Conservation (phyloP, 2,329 filamentous ascomycete species). For the Aspergillus transmontanensis region DNA sequence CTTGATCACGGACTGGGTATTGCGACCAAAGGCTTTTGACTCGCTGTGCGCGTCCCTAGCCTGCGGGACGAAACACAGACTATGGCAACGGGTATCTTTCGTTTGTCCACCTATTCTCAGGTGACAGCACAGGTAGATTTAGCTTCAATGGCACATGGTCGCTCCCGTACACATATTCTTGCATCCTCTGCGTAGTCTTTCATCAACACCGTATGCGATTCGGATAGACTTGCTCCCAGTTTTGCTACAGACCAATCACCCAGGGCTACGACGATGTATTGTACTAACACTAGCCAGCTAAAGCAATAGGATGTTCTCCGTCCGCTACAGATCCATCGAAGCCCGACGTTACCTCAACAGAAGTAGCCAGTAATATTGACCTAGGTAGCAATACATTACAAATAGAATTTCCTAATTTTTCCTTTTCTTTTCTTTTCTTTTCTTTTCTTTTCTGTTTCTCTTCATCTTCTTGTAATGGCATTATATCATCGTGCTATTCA, state of each 20-base stretch:
- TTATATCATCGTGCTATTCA: neutral
- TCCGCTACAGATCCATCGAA: too few species aligned
- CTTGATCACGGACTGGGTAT: constrained; percentile 43
- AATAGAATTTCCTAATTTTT: neutral
- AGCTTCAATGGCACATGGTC: neutral
- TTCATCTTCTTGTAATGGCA: neutral
- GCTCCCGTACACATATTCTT: neutral
- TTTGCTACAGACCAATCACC: neutral
- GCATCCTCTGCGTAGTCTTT: neutral
- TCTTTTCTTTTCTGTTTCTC: neutral
- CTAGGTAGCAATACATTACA: neutral
- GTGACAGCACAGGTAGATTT: neutral
- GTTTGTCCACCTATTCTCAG: neutral
- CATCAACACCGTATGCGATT: neutral
- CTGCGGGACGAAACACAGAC: neutral
- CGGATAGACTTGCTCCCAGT: neutral
- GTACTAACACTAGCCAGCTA: neutral
- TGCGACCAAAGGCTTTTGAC: constrained; percentile 28
- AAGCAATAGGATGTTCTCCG: too few species aligned
- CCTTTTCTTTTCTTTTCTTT: neutral
- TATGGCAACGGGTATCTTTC: neutral
- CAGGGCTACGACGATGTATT: neutral
- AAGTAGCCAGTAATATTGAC: neutral
- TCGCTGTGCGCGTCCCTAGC: neutral
- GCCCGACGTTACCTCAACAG: neutral